phyloP scores from a whole-genome alignment of 1,284 basidiomycete species.

The Marasmius sp. region DNA sequence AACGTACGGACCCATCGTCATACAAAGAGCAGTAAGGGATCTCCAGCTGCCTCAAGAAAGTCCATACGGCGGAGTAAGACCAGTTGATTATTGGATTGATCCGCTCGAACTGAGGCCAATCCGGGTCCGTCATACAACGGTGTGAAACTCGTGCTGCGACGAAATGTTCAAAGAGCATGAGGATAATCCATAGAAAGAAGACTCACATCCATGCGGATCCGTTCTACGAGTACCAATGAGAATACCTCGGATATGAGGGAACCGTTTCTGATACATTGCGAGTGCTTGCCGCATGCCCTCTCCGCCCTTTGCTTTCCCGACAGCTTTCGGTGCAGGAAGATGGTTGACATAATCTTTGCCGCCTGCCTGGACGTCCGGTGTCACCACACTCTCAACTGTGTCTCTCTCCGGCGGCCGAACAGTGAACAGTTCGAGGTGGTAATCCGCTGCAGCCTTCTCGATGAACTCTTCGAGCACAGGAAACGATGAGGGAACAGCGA shows the following conservation, averaged over 20 bases:
- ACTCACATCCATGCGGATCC: slow-evolving; percentile 92
- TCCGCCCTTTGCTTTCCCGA: slow-evolving; percentile 57
- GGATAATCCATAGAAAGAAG: slow-evolving; percentile 6
- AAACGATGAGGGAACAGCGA: slow-evolving; percentile 90
- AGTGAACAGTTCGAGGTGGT: slow-evolving; percentile 79
- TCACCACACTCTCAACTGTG: slow-evolving; percentile 44
- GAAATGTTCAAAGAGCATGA: slow-evolving; percentile 7
- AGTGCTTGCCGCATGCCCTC: slow-evolving; percentile 86
- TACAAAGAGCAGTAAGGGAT: slow-evolving; percentile 90
- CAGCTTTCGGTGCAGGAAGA: slow-evolving; percentile 27
- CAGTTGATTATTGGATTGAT: slow-evolving; percentile 97
- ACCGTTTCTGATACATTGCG: slow-evolving; percentile 67
- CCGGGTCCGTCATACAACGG: slow-evolving; percentile 79
- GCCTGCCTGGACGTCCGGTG: slow-evolving; percentile 20
- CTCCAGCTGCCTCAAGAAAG: slow-evolving; percentile 73
- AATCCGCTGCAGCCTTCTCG: slow-evolving; percentile 58
- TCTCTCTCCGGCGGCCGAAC: slow-evolving; percentile 42
- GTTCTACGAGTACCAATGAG: slow-evolving; percentile 85
- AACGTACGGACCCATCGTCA: slow-evolving; percentile 76
- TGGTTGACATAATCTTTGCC: slow-evolving; percentile 21
- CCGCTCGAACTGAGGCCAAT: slow-evolving; percentile 89
- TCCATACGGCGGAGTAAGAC: slow-evolving; percentile 90
- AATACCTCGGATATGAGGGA: slow-evolving; percentile 74
- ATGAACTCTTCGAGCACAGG: slow-evolving; percentile 86
- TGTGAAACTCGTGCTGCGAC: slow-evolving; percentile 62